Evolutionary conservation across 148 eudicot genomes (phyloP).

Genomic region (Talinum fruticosum): DNA sequence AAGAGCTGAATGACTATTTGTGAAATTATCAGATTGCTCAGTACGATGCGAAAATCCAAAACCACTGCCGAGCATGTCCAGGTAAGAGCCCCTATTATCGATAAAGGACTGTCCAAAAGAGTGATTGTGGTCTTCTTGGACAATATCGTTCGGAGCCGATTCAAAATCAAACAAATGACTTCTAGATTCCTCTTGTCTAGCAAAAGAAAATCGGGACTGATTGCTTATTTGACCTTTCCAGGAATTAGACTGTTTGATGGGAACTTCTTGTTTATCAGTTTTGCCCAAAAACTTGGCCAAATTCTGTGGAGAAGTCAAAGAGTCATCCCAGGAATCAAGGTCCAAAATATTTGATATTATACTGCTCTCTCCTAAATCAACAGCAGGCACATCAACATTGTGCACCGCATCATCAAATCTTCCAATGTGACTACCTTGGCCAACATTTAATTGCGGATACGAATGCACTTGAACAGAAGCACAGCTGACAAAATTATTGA

Average conservation of each 20-base stretch:
- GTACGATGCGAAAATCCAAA: constrained; percentile 45
- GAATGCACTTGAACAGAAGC: constrained; percentile 34
- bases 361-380: constrained; percentile 68
- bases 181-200: constrained; percentile 70
- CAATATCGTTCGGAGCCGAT: constrained; percentile 39
- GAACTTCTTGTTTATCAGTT: constrained; percentile 49
- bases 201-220: constrained; percentile 96
- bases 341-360: constrained; percentile 90
- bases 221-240: constrained; percentile 64
- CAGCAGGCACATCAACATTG: constrained; percentile 28
- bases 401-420: constrained; percentile 40
- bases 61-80: constrained; percentile 37
- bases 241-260: constrained; percentile 41
- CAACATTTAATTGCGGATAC: constrained; percentile 33
- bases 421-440: constrained; percentile 33
- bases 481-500: constrained; percentile 32
- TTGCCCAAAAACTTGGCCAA: constrained; percentile 70
- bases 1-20: constrained; percentile 36
- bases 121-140: constrained; percentile 31
- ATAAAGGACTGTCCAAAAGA: constrained; percentile 40
- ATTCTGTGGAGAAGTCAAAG: constrained; percentile 70
- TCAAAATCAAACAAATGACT: constrained; percentile 34
- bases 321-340: constrained; percentile 76
- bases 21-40: constrained; percentile 38
- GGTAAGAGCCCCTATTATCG: constrained; percentile 37